Conservation (phyloP, 305 asterid species). For the Plantago rigida region DNA sequence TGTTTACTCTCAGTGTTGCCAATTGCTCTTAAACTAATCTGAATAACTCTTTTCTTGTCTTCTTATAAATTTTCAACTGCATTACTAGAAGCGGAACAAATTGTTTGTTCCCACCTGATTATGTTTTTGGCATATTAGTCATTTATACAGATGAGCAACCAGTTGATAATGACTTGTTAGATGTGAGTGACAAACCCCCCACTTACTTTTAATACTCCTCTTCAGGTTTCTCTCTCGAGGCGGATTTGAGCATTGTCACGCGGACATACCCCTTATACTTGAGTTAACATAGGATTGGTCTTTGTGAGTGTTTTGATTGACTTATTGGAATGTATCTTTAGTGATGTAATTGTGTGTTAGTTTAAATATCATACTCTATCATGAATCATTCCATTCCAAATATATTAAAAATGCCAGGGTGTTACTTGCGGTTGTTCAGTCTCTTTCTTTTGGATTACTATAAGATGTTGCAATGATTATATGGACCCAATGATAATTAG, state of each 20-base stretch:
- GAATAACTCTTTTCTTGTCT: no score
- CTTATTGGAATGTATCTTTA: neutral
- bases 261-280: no score
- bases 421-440: slow-evolving; percentile 31
- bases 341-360: neutral
- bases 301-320: neutral
- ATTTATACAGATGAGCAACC: slow-evolving; percentile 23
- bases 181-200: no score
- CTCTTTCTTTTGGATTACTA: slow-evolving; percentile 22
- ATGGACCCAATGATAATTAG: slow-evolving; percentile 30
- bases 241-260: no score
- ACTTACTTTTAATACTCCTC: slow-evolving; percentile 6
- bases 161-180: neutral
- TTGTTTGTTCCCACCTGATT: slow-evolving; percentile 26
- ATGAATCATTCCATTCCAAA: slow-evolving; percentile 16
- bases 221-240: neutral
- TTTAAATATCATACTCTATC: neutral
- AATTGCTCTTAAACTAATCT: no score
- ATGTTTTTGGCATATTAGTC: slow-evolving; percentile 26
- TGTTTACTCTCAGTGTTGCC: no score
- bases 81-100: slow-evolving; percentile 1
- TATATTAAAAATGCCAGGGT: slow-evolving; percentile 24
- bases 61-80: no score
- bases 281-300: neutral
- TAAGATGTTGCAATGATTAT: slow-evolving; percentile 14